Evolutionary conservation across 148 eudicot species (phyloP), one percentile per base, ranked within the genome.

Genomic region (Camellia lanceoleosa): DNA sequence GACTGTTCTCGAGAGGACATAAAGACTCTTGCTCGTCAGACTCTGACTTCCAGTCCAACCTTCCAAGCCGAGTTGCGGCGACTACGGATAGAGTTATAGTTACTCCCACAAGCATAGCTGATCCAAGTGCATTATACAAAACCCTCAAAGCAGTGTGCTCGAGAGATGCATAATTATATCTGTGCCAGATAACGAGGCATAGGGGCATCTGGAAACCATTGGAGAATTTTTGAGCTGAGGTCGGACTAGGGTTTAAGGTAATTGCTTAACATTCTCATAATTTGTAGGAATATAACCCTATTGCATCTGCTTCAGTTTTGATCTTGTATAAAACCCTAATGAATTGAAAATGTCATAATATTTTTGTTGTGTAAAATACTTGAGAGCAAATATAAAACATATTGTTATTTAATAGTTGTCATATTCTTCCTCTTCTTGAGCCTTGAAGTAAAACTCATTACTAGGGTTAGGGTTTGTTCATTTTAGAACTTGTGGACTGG

Each of bases 1-100:
- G 99, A 97, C 82, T 97, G 99, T 80, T 91, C 99, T 41, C 88
- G 99, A 55, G 99, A 97, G 54, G 98, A 97, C 85, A 97, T 97
- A 44, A 87, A 87, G 80, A 80, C 86, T 78, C 98, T 97, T 78
- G 98, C 99, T 73, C 93, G 86, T 77, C 91, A 89, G 61, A 97
- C 97, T 72, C 88, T 97, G 73, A 83, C 85, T 78, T 90, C 97
- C 67, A 97, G 98, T 86, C 85, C 92, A 5, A 87, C 89, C 51
- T 94, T 97, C 79, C 89, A 88, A 72, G 80, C 88, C 9, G 99
- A 97, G 87, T 67, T 97, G 82, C 86, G 93, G 46, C 90, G 99
- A 4, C 81, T 94, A 72, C 80, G 99, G 85, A 87, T 97, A 47
- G 97, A 92, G 43, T 42, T 97, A 51, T 94, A 87, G 77, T 14